Conservation (phyloP, 345 rosid species). For the Ceriops zippeliana region DNA sequence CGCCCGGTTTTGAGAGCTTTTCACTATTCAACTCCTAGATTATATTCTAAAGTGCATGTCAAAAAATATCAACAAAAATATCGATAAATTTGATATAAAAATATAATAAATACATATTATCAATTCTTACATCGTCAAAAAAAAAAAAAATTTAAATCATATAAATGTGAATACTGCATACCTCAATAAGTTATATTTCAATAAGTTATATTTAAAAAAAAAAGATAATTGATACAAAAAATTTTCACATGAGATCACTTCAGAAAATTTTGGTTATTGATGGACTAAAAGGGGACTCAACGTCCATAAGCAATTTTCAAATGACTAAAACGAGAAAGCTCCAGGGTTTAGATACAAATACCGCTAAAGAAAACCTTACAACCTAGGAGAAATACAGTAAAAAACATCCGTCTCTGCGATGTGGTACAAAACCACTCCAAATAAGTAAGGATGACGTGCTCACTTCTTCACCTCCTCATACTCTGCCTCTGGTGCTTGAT, state of each 20-base stretch:
- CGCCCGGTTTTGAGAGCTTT: too few species aligned
- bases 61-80: too few species aligned
- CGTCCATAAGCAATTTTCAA: conserved; percentile 4
- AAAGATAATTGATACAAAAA: too few species aligned
- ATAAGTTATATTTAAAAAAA: too few species aligned
- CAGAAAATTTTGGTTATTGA: conserved; percentile 9
- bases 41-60: too few species aligned
- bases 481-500: conserved; percentile 34
- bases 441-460: not conserved
- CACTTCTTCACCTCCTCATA: conserved; percentile 39
- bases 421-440: not conserved
- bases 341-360: conserved; percentile 19
- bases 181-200: too few species aligned
- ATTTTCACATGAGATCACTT: not conserved
- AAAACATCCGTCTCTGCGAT: not conserved
- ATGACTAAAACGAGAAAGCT: conserved; percentile 5
- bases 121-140: too few species aligned
- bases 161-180: too few species aligned
- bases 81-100: too few species aligned
- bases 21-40: too few species aligned
- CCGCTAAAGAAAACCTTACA: conserved; percentile 1
- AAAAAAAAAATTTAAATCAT: too few species aligned
- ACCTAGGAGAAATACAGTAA: not conserved
- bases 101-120: too few species aligned
- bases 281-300: conserved; percentile 5